A percentile compares a stretch with the other conserved stretches of the same genome.
These are phyloP conservation scores for Calocybe indica DNA, from an alignment of 768 basidiomycete genomes.

Conservation along the genomic window DNA sequence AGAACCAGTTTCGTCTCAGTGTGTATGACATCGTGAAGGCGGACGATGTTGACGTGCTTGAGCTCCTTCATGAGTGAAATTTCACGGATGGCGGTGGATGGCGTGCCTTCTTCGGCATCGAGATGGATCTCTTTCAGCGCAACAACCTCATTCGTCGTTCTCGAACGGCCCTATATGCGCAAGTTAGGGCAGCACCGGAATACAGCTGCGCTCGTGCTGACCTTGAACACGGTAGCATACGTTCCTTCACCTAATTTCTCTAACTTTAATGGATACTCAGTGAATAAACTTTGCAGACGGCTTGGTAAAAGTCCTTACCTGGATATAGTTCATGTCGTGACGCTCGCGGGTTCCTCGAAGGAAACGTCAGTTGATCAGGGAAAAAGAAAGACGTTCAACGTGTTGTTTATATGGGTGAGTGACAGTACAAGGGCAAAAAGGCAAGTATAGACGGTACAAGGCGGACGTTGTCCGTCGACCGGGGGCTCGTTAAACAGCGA, in stretches of 20 bases:
- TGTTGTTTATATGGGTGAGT: no score
- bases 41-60: slow-evolving; percentile 97
- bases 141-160: slow-evolving; percentile 98
- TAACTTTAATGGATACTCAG: slow-evolving; percentile 37
- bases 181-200: neutral
- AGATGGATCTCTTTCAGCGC: slow-evolving; percentile 99
- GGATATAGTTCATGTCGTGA: slow-evolving; percentile 44
- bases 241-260: slow-evolving; percentile 95
- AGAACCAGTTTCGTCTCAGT: slow-evolving; percentile 97
- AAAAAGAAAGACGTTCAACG: no score
- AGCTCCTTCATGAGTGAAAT: slow-evolving; percentile 99
- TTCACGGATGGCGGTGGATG: slow-evolving; percentile 97
- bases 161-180: slow-evolving; percentile 71
- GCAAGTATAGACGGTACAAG: no score
- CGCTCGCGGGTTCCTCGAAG: no score
- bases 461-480: no score
- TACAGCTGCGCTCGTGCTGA: slow-evolving; percentile 22
- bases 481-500: no score
- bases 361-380: no score
- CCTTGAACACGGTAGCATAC: slow-evolving; percentile 97
- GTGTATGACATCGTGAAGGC: slow-evolving; percentile 97
- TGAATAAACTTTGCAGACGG: neutral
- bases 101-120: slow-evolving; percentile 98
- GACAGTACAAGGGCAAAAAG: no score
- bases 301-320: slow-evolving; percentile 24